These are phyloP conservation scores for Kentomonas sorsogonicus DNA, from an alignment of 208 protist genomes.

Conservation along the genomic window DNA sequence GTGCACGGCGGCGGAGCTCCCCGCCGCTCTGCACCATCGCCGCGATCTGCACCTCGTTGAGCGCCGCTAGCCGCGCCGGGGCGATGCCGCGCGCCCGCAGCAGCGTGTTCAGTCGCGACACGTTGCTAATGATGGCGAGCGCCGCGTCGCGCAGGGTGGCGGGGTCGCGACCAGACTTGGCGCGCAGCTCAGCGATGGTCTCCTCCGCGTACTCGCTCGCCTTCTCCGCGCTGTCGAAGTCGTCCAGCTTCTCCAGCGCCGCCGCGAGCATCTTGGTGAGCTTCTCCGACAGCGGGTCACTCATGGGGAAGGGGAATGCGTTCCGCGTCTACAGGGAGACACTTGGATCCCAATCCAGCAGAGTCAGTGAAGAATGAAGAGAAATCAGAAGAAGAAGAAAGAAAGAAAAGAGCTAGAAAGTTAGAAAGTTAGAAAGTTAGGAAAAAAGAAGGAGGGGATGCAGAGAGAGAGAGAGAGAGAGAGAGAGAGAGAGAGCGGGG, in stretches of 20 bases:
- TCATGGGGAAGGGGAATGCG: too few relatives aligned
- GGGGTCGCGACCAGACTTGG: conserved; percentile 16
- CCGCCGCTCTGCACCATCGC: conserved; percentile 56
- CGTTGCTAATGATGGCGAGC: conserved; percentile 68
- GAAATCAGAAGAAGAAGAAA: not conserved
- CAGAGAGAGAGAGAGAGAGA: not conserved
- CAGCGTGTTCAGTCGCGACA: conserved; percentile 65
- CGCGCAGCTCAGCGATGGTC: conserved; percentile 35
- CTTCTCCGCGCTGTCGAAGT: conserved; percentile 45
- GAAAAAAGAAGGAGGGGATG: not conserved
- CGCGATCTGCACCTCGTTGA: conserved; percentile 72
- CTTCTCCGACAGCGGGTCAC: too few relatives aligned
- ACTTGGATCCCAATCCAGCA: not conserved
- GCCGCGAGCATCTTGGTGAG: conserved; percentile 31
- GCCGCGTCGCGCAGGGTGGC: conserved; percentile 72
- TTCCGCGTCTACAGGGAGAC: not conserved
- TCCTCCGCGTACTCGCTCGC: conserved; percentile 36
- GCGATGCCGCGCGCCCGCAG: conserved; percentile 24
- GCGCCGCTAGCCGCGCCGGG: conserved; percentile 34
- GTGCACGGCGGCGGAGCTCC: conserved; percentile 45
- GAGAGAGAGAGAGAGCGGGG: too few relatives aligned
- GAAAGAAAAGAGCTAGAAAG: not conserved
- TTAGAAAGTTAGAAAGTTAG: not conserved
- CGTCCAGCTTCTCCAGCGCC: conserved; percentile 34
- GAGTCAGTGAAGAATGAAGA: not conserved